Evolutionary conservation across 179 eudicot genomes (phyloP), one percentile per base, ranked within the genome.

Genomic region (Nepenthes alata): DNA sequence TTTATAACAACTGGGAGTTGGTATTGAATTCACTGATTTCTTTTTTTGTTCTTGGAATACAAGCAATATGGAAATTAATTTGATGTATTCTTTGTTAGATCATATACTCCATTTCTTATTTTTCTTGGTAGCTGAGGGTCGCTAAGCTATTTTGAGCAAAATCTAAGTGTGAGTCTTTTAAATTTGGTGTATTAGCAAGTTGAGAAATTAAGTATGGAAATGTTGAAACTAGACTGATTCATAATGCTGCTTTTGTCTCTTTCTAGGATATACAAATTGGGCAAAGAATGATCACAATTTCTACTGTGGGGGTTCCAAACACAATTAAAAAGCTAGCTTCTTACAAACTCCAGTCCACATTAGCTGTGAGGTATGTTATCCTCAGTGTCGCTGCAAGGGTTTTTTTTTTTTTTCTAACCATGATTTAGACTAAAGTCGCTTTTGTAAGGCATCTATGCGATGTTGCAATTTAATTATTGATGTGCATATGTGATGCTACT

Each of bases 221-320:
- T 25, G 25, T 25, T 25, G 25, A 25, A 25, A 25, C 8, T 41
- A 41, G 45, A 4, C 35, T 63, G 47, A 47, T 54, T 47, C 5
- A 47, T 35, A 56, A 47, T 58, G 58, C 15, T 8, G 34, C 4
- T 49, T n/a, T 49, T 67, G 10, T 60, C 34, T 52, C 47, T 47
- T 68, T 66, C 35, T 62, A 93, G 95, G 97, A 93, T 70, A 78
- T 93, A 48, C 83, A 74, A 75, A 93, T 93, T 58, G 98, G 98
- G 69, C 97, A 93, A 83, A 78, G 98, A 75, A 89, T 93, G 98
- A 87, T 93, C 37, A 93, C 97, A 52, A 93, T 93, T 71, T 93
- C 98, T 5, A 87, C 97, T 2, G 98, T 93, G 59, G 98, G 98
- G 47, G 97, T 93, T 76, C 98, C 98, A 62, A 93, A 93, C 79